These are phyloP conservation scores for Colletotrichum horii DNA, from an alignment of 2,329 filamentous ascomycete species.

Conservation along the genomic window DNA sequence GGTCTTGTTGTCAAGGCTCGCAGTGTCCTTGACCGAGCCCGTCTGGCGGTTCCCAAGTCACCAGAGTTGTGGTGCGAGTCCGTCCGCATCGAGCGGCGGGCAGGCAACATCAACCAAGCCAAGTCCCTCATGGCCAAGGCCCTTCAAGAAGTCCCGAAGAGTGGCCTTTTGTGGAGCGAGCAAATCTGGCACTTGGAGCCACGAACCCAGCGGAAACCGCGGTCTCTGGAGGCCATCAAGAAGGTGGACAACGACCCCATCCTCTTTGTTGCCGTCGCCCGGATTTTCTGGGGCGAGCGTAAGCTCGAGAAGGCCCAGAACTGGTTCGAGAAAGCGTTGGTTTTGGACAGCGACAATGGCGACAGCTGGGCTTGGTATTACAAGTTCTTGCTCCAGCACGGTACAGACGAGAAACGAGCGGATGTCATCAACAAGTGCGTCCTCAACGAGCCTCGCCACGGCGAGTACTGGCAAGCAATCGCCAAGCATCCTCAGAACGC, in stretches of 20 bases:
- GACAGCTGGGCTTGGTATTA: constrained; percentile 99
- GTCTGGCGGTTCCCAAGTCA: constrained; percentile 85
- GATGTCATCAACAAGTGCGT: constrained; percentile 85
- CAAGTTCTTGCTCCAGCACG: constrained; percentile 90
- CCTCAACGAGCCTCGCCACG: constrained; percentile 86
- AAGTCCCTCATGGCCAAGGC: constrained; percentile 93
- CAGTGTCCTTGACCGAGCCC: constrained; percentile 89
- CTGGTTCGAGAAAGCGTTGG: constrained; percentile 96
- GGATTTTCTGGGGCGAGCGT: constrained; percentile 95
- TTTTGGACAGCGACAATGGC: constrained; percentile 84
- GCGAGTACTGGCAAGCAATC: constrained; percentile 87
- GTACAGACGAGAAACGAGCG: constrained; percentile 87
- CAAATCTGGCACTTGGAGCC: constrained; percentile 94
- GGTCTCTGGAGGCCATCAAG: constrained; percentile 93
- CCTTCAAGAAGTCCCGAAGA: constrained; percentile 87
- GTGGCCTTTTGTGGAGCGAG: constrained; percentile 89
- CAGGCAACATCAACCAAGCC: constrained; percentile 82
- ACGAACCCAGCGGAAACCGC: constrained; percentile 89
- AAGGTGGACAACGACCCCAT: constrained; percentile 92
- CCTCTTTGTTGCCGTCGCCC: constrained; percentile 88
- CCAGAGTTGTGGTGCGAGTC: constrained; percentile 90
- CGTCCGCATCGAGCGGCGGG: constrained; percentile 89
- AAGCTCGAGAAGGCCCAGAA: constrained; percentile 91
- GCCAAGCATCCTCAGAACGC: constrained; percentile 88
- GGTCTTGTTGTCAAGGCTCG: constrained; percentile 90